phyloP scores from a whole-genome alignment of 2,329 filamentous ascomycete species.

The Stemphylium lycopersici region DNA sequence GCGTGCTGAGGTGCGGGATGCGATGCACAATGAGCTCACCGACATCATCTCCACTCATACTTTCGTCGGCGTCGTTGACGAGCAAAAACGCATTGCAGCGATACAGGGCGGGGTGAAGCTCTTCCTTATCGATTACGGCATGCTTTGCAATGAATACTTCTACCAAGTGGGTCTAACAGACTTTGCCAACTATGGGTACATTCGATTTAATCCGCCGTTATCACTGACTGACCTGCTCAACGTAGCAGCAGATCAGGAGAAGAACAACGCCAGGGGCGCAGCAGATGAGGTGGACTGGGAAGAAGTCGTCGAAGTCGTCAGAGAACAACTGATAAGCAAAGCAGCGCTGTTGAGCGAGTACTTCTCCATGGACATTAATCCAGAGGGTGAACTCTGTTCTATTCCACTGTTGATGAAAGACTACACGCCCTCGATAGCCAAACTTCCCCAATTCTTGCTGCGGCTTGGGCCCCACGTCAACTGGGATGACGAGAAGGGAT shows the following conservation, averaged over 20 bases:
- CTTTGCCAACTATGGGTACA: conserved; percentile 90
- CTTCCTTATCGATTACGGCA: conserved; percentile 91
- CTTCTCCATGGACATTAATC: conserved; percentile 83
- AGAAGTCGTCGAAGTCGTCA: conserved; percentile 69
- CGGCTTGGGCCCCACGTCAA: conserved; percentile 85
- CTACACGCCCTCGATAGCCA: conserved; percentile 83
- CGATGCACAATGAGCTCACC: conserved; percentile 83
- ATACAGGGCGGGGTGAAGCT: conserved; percentile 92
- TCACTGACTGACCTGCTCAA: conserved; percentile 72
- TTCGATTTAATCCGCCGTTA: conserved; percentile 79
- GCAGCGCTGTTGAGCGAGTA: conserved; percentile 92
- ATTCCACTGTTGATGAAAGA: conserved; percentile 88
- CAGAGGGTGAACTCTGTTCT: conserved; percentile 74
- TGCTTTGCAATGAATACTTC: conserved; percentile 84
- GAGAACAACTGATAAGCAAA: conserved; percentile 72
- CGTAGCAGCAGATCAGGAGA: conserved; percentile 76
- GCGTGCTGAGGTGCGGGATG: conserved; percentile 77
- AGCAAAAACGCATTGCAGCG: conserved; percentile 82
- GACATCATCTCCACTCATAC: conserved; percentile 87
- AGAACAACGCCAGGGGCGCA: conserved; percentile 51
- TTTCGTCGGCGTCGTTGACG: conserved; percentile 92
- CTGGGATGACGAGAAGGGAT: conserved; percentile 83
- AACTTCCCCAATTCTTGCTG: conserved; percentile 87
- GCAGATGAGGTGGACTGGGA: conserved; percentile 67
- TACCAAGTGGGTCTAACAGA: conserved; percentile 95